Evolutionary conservation across 768 basidiomycete genomes (phyloP).

Genomic region (Podaxis mareebaensis): DNA sequence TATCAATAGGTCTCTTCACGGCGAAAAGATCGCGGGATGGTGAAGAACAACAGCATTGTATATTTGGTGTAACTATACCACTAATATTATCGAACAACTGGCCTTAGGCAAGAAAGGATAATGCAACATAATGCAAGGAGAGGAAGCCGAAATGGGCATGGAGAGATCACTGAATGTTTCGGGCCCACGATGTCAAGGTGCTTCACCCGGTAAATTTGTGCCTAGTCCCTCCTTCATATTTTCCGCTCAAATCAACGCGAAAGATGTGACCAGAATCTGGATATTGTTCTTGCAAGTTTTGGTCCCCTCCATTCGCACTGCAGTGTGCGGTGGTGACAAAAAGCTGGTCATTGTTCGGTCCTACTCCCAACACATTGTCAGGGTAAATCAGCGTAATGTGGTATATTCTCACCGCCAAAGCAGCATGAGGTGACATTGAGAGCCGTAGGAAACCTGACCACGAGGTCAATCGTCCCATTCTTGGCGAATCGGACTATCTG

Average conservation of each 20-base stretch:
- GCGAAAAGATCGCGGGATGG: not conserved
- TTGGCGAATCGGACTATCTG: slow-evolving; percentile 54
- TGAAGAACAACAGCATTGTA: not conserved
- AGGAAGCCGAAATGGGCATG: not conserved
- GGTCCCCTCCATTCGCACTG: slow-evolving; percentile 56
- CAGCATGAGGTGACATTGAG: slow-evolving; percentile 67
- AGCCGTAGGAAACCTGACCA: slow-evolving; percentile 61
- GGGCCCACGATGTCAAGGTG: not conserved
- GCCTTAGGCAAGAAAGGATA: not conserved
- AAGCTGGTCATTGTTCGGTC: slow-evolving; percentile 59
- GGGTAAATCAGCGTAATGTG: not conserved
- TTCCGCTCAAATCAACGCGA: slow-evolving; percentile 48
- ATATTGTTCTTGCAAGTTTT: slow-evolving; percentile 44
- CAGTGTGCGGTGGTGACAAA: slow-evolving; percentile 67
- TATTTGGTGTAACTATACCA: not conserved
- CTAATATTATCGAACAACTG: not conserved
- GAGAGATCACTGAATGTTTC: not conserved
- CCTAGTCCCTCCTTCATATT: slow-evolving; percentile 38
- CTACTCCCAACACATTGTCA: slow-evolving; percentile 30
- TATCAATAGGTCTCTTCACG: no score
- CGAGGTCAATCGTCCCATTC: slow-evolving; percentile 55
- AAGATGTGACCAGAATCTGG: slow-evolving; percentile 61
- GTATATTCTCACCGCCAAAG: slow-evolving; percentile 55
- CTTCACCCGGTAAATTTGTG: slow-evolving; percentile 34
- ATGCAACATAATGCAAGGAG: not conserved